Percentiles rank a stretch among this genome's conserved stretches.
phyloP scores from a whole-genome alignment of 2,329 filamentous ascomycete genomes.

The Fusarium protoensiforme region DNA sequence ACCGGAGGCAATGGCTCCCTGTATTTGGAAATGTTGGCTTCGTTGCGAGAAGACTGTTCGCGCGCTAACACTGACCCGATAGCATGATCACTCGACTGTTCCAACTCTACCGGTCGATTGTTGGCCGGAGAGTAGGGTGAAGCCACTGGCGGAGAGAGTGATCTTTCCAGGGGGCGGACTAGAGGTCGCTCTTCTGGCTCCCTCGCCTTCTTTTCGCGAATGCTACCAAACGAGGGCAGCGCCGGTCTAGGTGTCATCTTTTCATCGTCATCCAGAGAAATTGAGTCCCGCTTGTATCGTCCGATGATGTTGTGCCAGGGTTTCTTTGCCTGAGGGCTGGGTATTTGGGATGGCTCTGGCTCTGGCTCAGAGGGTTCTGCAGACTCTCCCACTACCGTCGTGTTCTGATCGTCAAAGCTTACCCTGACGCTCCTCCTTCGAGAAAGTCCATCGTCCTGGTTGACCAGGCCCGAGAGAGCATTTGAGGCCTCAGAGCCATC shows the following conservation, averaged over 20 bases:
- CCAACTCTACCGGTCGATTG: slow-evolving; percentile 48
- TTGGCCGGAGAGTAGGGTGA: slow-evolving; percentile 31
- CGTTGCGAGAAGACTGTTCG: slow-evolving; percentile 64
- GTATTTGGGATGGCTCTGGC: slow-evolving; percentile 54
- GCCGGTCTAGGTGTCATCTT: slow-evolving; percentile 80
- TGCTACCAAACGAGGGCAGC: slow-evolving; percentile 79
- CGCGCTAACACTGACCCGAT: slow-evolving; percentile 66
- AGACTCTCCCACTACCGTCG: slow-evolving; percentile 63
- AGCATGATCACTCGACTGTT: slow-evolving; percentile 69
- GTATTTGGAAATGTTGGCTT: slow-evolving; percentile 66
- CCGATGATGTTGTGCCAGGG: slow-evolving; percentile 64
- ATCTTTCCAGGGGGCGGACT: slow-evolving; percentile 62
- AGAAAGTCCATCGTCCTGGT: slow-evolving; percentile 51
- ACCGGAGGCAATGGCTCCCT: slow-evolving; percentile 76
- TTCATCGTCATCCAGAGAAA: slow-evolving; percentile 68
- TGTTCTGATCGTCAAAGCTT: slow-evolving; percentile 80
- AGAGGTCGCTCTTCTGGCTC: slow-evolving; percentile 67
- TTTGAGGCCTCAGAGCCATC: slow-evolving; percentile 58
- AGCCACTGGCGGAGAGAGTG: slow-evolving; percentile 40
- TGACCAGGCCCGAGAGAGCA: slow-evolving; percentile 38
- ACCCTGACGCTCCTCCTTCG: slow-evolving; percentile 77
- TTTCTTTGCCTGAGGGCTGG: slow-evolving; percentile 53
- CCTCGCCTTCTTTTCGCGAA: slow-evolving; percentile 70
- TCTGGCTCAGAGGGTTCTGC: slow-evolving; percentile 51
- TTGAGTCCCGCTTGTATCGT: slow-evolving; percentile 58